These are phyloP conservation scores for Alliaria petiolata DNA, from an alignment of 345 rosid genomes.

Conservation along the genomic window DNA sequence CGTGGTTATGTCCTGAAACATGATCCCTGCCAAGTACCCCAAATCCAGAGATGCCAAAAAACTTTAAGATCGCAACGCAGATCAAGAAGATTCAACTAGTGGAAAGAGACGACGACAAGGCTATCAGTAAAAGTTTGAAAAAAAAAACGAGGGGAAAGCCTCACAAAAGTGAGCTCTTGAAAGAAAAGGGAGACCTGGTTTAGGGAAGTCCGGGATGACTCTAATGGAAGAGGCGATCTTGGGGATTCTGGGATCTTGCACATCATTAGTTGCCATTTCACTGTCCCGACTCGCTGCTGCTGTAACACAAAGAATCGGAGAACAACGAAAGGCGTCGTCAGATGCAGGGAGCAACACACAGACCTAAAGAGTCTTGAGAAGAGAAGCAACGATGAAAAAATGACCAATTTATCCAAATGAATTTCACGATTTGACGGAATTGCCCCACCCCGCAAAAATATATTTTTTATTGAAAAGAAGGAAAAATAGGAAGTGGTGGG, in stretches of 20 bases:
- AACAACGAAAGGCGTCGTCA: constrained; percentile 11
- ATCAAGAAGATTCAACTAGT: background rate
- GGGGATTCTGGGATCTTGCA: constrained; percentile 56
- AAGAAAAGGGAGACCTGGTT: constrained; percentile 47
- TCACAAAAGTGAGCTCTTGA: background rate
- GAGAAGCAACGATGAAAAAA: background rate
- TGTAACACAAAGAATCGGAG: constrained; percentile 10
- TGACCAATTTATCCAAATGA: constrained; percentile 19
- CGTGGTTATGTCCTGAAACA: constrained; percentile 89
- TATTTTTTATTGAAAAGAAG: background rate
- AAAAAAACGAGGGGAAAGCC: background rate
- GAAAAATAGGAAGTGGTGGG: background rate
- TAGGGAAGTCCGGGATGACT: constrained; percentile 90
- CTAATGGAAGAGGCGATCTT: constrained; percentile 69
- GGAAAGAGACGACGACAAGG: background rate
- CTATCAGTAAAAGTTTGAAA: background rate
- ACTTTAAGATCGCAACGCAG: background rate
- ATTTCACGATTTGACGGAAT: constrained; percentile 21
- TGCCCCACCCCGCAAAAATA: constrained; percentile 22
- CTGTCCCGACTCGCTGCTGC: constrained; percentile 33
- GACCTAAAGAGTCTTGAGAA: constrained; percentile 6
- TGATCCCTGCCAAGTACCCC: constrained; percentile 50
- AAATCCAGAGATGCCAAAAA: background rate
- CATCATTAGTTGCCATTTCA: constrained; percentile 49
- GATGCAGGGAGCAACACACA: background rate